Evolutionary conservation across 2,329 filamentous ascomycete genomes (phyloP), one percentile per base, ranked within the genome.

Genomic region (Ceratocystis albifundus): DNA sequence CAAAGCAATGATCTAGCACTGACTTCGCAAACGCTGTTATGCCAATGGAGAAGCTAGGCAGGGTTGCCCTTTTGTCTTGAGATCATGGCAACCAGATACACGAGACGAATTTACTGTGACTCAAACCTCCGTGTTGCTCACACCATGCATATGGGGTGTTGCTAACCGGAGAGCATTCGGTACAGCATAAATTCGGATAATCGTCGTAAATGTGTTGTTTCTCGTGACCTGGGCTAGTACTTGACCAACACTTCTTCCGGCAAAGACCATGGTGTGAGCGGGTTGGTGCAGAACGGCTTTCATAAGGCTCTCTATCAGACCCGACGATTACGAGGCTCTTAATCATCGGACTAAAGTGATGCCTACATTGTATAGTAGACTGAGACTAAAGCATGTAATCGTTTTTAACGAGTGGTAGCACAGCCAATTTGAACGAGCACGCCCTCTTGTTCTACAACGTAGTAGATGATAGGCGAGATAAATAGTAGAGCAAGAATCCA

Each of bases 291-390:
- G 32, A 7, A 25, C 41, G 44, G 7, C 17, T 15, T n/a, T n/a
- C 57, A 41, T 36, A 41, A 22, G 65, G 65, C 69, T 68, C 65
- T 65, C 80, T 83, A 77, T 84, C 83, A 85, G 83, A 85, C 76
- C 81, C 79, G 79, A 77, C 62, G 77, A 79, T 78, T 78, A 76
- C 79, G 76, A 83, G 78, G 74, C 73, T 61, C 80, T 84, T 80
- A 81, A 79, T 78, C 76, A 76, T 76, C 77, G 82, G 82, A 84
- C 83, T 85, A 85, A 82, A 81, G 78, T 79, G 79, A 79, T 75
- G 82, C 84, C 81, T 79, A 85, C 82, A 85, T 81, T 69, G 36
- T 61, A 61, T n/a, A 8, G n/a, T 4, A 41, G 55, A 30, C 17
- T 32, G 32, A 59, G 28, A 20, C 15, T 2, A n/a, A 30, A 59